Conservation (phyloP, 305 asterid genomes). For the Rubia tinctorum region DNA sequence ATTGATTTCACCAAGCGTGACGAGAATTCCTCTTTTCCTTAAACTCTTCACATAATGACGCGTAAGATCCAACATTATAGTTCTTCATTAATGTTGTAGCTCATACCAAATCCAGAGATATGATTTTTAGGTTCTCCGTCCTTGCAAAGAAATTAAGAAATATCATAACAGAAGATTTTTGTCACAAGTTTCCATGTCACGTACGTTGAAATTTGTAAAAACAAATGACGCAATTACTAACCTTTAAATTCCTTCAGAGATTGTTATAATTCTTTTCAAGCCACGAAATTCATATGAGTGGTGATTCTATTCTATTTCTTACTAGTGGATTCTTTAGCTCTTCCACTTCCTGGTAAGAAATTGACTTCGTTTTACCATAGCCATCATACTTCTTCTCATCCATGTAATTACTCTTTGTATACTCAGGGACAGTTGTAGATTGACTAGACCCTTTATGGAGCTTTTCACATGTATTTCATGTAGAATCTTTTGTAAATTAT, state of each 20-base stretch:
- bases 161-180: background rate
- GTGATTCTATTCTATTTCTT: background rate
- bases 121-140: no score
- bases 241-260: slow-evolving; percentile 7
- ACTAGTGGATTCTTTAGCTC: background rate
- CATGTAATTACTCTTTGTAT: background rate
- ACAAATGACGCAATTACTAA: slow-evolving; percentile 1
- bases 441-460: background rate
- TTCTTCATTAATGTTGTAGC: no score
- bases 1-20: no score
- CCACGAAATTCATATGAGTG: slow-evolving; percentile 1
- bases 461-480: background rate
- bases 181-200: background rate
- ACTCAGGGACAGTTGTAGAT: background rate
- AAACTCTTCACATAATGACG: no score
- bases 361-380: slow-evolving; percentile 14
- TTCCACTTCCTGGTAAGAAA: slow-evolving; percentile 19
- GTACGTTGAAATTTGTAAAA: background rate
- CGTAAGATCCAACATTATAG: no score
- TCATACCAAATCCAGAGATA: no score
- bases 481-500: no score
- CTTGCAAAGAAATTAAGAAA: background rate
- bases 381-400: background rate
- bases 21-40: no score
- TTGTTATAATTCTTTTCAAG: background rate